Base-by-base conservation (phyloP, 352 stramenopile genomes). In the Pythium pyrilobum region DNA sequence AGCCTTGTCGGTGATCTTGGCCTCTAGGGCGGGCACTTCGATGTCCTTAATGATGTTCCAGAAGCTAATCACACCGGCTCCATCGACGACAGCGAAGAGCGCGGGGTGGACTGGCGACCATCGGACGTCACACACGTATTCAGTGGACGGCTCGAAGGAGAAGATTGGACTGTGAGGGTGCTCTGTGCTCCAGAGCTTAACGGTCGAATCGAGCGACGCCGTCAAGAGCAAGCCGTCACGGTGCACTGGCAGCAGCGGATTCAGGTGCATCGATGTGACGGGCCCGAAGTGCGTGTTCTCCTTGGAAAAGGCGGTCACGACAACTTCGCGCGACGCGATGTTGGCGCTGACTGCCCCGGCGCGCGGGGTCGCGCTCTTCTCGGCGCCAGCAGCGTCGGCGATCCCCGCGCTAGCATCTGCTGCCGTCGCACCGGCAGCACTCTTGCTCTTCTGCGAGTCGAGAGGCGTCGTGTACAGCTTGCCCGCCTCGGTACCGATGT, bases 101-200 rank as follows among this genome's bases (percentile, higher is more conserved):
- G 84, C 74, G 5, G 84, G 82, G 39, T 95, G 79, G 13, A 84
- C 58, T 3, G 81, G 73, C 8, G 84, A 93, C 86, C 84, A 96
- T 65, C 79, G 69, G 21, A 92, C 85, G 52, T 96, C 86, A 49
- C 84, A 93, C 34, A 96, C 80, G 61, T 96, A 95, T 56, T 96
- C 86, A 23, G 77, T 92, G 9, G 84, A 94, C 15, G 79, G 78
- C 63, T 96, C 84, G 37, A 95, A 95, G 34, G 79, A 89, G 21
- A 91, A 71, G 23, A 92, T 65, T 1, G 84, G 79, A 18, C 55
- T 66, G 25, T 91, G 64, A 11, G 79, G 76, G 42, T 85, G 74
- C 60, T 93, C 81, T 0, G 73, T 83, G 61, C 83, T 95, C 86
- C 86, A 96, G 13, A 95, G 38, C 51, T 92, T 92, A 38, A 95